Conservation (phyloP, 2,329 filamentous ascomycete genomes). For the Venturia asperata region DNA sequence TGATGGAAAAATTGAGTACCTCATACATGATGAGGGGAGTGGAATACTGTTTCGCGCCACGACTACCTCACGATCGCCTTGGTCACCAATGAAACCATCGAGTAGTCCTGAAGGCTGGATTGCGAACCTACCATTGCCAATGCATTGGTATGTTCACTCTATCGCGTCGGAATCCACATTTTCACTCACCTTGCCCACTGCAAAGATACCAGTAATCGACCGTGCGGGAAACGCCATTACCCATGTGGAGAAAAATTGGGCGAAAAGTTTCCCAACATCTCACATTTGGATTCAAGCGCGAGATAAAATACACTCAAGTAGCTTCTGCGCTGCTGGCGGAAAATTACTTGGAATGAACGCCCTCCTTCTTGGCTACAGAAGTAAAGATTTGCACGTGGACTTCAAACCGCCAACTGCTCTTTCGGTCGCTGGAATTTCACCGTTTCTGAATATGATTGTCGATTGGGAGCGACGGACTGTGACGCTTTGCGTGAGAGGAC, state of each 20-base stretch:
- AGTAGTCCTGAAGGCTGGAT: constrained; percentile 41
- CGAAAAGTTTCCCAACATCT: constrained; percentile 38
- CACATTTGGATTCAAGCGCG: constrained; percentile 38
- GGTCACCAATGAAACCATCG: constrained; percentile 28
- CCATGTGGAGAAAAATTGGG: constrained; percentile 49
- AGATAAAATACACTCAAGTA: constrained; percentile 23
- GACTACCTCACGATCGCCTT: constrained; percentile 34
- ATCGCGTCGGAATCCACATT: constrained; percentile 37
- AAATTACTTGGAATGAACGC: constrained; percentile 38
- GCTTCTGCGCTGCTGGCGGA: constrained; percentile 34
- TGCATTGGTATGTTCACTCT: constrained; percentile 48
- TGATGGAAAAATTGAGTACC: constrained; percentile 28
- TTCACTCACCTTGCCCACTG: constrained; percentile 32
- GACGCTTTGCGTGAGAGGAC: constrained; percentile 33
- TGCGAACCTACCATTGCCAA: constrained; percentile 40
- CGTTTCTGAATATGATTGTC: constrained; percentile 37
- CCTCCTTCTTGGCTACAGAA: constrained; percentile 42
- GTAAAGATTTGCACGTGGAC: constrained; percentile 31
- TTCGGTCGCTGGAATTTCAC: constrained; percentile 31
- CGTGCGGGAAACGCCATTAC: constrained; percentile 33
- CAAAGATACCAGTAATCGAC: constrained; percentile 25
- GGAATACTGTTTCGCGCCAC: constrained; percentile 32
- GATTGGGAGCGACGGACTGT: constrained; percentile 38
- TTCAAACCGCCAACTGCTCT: constrained; percentile 42
- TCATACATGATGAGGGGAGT: constrained; percentile 27